These are phyloP conservation scores for Candida stauntonica DNA, from an alignment of 805 yeast species.

Conservation along the genomic window DNA sequence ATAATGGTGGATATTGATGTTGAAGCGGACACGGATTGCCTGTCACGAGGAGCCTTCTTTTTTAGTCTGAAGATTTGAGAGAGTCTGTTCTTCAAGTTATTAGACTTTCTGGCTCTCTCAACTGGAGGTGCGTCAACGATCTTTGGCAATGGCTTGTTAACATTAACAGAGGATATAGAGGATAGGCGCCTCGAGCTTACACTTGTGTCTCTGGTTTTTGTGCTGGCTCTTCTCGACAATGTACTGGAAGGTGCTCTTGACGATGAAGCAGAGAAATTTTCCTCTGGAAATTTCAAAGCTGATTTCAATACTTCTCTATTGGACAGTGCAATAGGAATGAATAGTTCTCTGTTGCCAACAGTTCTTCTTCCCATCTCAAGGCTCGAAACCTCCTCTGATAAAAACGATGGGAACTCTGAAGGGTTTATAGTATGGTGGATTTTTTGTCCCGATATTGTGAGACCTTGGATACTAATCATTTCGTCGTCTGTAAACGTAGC, in stretches of 20 bases:
- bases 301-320: conserved; percentile 10
- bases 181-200: conserved; percentile 15
- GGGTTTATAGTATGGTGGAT: conserved; percentile 27
- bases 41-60: conserved; percentile 1
- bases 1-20: neutral
- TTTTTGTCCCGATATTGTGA: conserved; percentile 23
- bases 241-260: conserved; percentile 14
- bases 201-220: conserved; percentile 16
- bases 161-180: conserved; percentile 19
- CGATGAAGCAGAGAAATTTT: neutral
- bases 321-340: conserved; percentile 9
- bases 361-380: conserved; percentile 19
- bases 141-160: conserved; percentile 21
- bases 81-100: conserved; percentile 21
- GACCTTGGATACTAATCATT: conserved; percentile 21
- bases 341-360: conserved; percentile 8
- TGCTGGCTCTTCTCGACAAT: conserved; percentile 3
- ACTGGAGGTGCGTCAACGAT: conserved; percentile 5
- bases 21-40: neutral
- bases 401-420: conserved; percentile 31
- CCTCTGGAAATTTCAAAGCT: neutral
- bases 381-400: conserved; percentile 37
- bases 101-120: conserved; percentile 1
- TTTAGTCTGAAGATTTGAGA: conserved; percentile 22
- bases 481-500: conserved; percentile 38